These are phyloP conservation scores for Cutaneotrichosporon sp. DNA, from an alignment of 1,284 basidiomycete species.

Conservation along the genomic window DNA sequence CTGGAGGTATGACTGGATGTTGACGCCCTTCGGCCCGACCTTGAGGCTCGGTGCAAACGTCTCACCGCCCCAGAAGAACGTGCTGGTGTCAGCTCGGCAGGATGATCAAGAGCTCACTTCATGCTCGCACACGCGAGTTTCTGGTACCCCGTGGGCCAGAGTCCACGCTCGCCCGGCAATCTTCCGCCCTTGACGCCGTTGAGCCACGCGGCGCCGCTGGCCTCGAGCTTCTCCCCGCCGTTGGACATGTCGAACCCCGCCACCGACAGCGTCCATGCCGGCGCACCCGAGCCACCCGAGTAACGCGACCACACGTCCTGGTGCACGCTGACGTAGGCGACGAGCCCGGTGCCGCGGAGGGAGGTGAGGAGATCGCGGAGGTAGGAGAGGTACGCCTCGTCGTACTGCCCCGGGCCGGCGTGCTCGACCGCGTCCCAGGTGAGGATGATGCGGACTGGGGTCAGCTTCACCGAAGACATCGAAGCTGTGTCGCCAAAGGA, in stretches of 20 bases:
- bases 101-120: constrained; percentile 61
- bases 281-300: constrained; percentile 87
- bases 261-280: constrained; percentile 83
- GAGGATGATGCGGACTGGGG: constrained; percentile 76
- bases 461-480: constrained; percentile 3
- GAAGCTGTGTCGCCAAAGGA: constrained; percentile 1
- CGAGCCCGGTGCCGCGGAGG: constrained; percentile 77
- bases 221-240: constrained; percentile 63
- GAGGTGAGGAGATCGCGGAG: constrained; percentile 70
- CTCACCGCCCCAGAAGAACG: constrained; percentile 87
- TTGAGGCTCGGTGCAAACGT: constrained; percentile 74
- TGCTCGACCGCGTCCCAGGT: constrained; percentile 98
- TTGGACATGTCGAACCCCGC: constrained; percentile 71
- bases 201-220: constrained; percentile 80
- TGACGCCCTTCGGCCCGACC: constrained; percentile 60
- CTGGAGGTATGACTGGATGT: constrained; percentile 83
- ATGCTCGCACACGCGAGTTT: constrained; percentile 85
- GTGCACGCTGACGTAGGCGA: constrained; percentile 79
- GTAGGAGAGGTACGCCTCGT: constrained; percentile 80
- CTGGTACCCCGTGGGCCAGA: constrained; percentile 83
- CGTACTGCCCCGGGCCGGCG: constrained; percentile 80
- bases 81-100: constrained; percentile 53
- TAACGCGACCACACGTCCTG: constrained; percentile 97
- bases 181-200: constrained; percentile 64
- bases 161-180: constrained; percentile 63